Conservation (phyloP, 176 grass and related monocot genomes). For the Lolium rigidum region DNA sequence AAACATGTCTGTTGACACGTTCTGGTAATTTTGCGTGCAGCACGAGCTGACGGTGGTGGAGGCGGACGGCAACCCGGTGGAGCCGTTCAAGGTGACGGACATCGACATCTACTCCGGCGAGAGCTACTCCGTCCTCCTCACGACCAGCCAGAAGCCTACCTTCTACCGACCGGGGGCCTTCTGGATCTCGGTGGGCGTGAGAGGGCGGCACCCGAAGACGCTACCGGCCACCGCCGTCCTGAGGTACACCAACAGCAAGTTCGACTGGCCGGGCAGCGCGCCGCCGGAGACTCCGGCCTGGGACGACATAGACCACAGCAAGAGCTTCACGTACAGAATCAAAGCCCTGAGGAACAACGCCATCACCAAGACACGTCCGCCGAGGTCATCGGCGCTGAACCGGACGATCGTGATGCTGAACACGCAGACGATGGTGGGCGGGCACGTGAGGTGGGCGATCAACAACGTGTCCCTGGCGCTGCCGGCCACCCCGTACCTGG, state of each 20-base stretch:
- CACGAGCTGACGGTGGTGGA: constrained; percentile 68
- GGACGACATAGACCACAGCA: constrained; percentile 15
- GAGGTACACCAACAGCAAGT: neutral
- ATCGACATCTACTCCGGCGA: constrained; percentile 81
- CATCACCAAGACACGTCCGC: neutral
- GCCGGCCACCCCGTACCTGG: constrained; percentile 46
- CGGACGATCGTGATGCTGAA: constrained; percentile 44
- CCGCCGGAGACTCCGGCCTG: constrained; percentile 19
- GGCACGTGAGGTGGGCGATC: constrained; percentile 35
- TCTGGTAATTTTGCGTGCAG: neutral
- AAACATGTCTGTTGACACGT: neutral
- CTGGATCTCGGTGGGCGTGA: constrained; percentile 65
- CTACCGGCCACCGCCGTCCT: constrained; percentile 34
- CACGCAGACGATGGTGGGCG: constrained; percentile 6
- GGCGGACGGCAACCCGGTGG: constrained; percentile 67
- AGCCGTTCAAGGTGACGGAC: constrained; percentile 59
- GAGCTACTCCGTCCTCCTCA: constrained; percentile 72
- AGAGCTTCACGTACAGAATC: constrained; percentile 1
- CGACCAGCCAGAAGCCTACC: constrained; percentile 38
- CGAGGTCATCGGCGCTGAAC: neutral
- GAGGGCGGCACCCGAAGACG: constrained; percentile 49
- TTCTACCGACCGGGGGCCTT: constrained; percentile 45
- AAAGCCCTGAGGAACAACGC: neutral
- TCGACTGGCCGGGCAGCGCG: neutral
- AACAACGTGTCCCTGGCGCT: constrained; percentile 45